Percentiles rank a stretch among this genome's conserved stretches.
Evolutionary conservation across 257 asterid species (phyloP).

Genomic region (Solanum neorickii): DNA sequence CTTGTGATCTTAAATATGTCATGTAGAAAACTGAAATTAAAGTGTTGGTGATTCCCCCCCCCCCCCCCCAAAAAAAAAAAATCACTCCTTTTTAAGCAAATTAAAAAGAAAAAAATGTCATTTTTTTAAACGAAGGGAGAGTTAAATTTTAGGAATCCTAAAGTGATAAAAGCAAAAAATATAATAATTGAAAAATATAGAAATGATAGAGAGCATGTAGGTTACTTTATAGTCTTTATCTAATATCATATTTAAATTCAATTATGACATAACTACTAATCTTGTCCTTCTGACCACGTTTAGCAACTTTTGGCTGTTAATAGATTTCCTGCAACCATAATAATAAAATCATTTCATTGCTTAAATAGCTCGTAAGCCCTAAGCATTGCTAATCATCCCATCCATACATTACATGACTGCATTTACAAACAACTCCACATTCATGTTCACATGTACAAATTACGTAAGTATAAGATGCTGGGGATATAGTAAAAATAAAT

Average conservation of each 20-base stretch:
- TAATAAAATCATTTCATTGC: neutral
- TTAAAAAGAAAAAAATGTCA: neutral
- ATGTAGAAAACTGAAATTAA: neutral
- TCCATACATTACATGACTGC: neutral
- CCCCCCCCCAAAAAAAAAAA: too few species aligned
- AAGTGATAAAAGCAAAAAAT: neutral
- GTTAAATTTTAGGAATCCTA: neutral
- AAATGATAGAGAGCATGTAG: neutral
- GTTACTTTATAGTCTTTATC: neutral
- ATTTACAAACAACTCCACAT: neutral
- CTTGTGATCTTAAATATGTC: neutral
- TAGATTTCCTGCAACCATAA: neutral
- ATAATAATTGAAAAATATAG: neutral
- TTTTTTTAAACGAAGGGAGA: neutral
- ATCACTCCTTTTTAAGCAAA: too few species aligned
- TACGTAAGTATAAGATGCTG: neutral
- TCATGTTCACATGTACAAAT: neutral
- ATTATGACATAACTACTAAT: neutral
- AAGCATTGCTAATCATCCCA: neutral
- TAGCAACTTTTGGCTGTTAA: neutral
- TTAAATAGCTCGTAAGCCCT: neutral
- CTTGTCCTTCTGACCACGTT: neutral
- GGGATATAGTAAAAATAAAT: neutral
- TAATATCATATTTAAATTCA: neutral
- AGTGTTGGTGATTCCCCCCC: too few species aligned